Evolutionary conservation across 2,329 filamentous ascomycete genomes (phyloP).

Genomic region (Zymoseptoria ardabiliae): DNA sequence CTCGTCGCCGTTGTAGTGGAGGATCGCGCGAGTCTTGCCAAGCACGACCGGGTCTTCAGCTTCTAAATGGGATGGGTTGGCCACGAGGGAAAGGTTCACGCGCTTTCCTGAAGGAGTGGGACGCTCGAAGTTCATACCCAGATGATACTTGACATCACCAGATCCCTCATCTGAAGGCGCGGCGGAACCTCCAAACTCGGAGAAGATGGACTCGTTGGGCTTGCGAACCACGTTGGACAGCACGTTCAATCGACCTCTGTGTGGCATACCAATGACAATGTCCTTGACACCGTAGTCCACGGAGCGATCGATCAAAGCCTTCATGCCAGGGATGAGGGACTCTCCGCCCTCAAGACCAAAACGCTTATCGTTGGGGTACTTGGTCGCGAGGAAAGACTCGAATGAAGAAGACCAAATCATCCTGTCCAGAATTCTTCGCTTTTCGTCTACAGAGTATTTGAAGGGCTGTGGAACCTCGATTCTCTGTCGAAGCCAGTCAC

Average conservation of each 20-base stretch:
- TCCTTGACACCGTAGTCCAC: conserved; percentile 98
- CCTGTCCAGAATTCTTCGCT: conserved; percentile 92
- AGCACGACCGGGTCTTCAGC: conserved; percentile 96
- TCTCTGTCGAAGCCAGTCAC: conserved; percentile 94
- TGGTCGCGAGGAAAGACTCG: conserved; percentile 88
- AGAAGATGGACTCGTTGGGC: conserved; percentile 99
- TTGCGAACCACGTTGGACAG: conserved; percentile 98
- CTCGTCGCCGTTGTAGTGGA: conserved; percentile 98
- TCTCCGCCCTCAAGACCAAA: conserved; percentile 98
- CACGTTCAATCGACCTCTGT: conserved; percentile 95
- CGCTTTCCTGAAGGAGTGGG: conserved; percentile 97
- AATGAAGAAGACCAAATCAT: conserved; percentile 99
- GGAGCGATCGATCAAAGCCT: conserved; percentile 94
- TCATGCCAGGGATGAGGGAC: conserved; percentile 96
- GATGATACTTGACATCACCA: conserved; percentile 97
- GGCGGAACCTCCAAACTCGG: conserved; percentile 84
- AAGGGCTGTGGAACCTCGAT: conserved; percentile 90
- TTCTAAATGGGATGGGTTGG: conserved; percentile 96
- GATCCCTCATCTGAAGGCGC: conserved; percentile 92
- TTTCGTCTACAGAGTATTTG: conserved; percentile 97
- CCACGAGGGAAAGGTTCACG: conserved; percentile 96
- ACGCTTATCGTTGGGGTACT: conserved; percentile 99
- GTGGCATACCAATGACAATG: conserved; percentile 98
- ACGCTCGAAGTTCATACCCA: conserved; percentile 99
- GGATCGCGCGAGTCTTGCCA: conserved; percentile 93